Base-by-base conservation (phyloP, 148 eudicot genomes). In the Vaccinium myrtillus region DNA sequence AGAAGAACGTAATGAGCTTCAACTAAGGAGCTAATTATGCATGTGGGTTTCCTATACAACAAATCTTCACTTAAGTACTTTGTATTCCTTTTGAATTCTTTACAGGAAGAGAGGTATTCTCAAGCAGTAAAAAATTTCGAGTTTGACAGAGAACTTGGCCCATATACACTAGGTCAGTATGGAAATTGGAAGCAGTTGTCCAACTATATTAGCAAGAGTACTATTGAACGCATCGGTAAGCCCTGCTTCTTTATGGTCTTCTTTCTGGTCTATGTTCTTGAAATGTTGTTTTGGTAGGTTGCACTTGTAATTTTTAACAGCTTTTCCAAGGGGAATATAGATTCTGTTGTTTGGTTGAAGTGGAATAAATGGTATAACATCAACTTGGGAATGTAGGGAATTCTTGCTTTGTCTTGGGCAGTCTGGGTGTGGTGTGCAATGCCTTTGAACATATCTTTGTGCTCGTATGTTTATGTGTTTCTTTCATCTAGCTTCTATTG, bases 91-190 rank as follows among this genome's bases (percentile, higher is more conserved):
- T 27, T 15, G 15, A 79, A 49, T 79, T 90, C 76, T 25, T n/a
- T 79, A 9, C 84, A 97, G 99, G 98, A 91, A 84, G 96, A 90
- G 90, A 90, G 98, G 87, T 97, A 92, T 87, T 87, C 92, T 77
- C 90, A 87, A 86, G 98, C 98, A 49, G 99, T 95, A 81, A 94
- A 86, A 90, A 84, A 87, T 56, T 84, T 95, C 84, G 99, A 95
- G 90, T 95, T 97, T 88, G 98, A 97, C 87, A 90, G 87, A 81
- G 91, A 97, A n/a, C 95, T 97, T 82, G 99, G 98, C 65, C 96
- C 98, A 80, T 97, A 97, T 89, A 87, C 93, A 76, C 84, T 93
- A 74, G 85, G 85, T 87, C 95, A 90, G 54, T 90, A 90, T 90
- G 98, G 93, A 83, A 92, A 93, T 63, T 97, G 99, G 99, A 95